Evolutionary conservation across 805 yeast species (phyloP), one percentile per base, ranked within the genome.

Genomic region (Nakazawaea molendinolei): DNA sequence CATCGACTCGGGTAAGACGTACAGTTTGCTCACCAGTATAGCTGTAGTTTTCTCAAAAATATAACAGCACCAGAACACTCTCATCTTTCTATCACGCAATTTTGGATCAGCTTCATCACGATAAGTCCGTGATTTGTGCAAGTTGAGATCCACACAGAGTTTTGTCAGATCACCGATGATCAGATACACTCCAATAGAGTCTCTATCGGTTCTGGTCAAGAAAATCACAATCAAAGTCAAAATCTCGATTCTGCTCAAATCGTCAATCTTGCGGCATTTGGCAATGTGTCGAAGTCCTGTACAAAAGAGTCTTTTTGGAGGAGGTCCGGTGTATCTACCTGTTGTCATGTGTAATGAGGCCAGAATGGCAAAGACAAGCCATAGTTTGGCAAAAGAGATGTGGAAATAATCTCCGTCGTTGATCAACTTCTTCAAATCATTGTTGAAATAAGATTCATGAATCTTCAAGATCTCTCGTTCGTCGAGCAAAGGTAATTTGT

Each of bases 31-130:
- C 9, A 78, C 76, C 7, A 81, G 74, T 25, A 76, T 69, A 25
- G 78, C 69, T 33, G 76, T 72, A 57, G 76, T 67, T 49, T 81
- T 67, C 47, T 78, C 85, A 30, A 75, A 49, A n/a, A 74, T 48
- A 50, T 76, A 78, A 6, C 71, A 69, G 49, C 79, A 72, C 84
- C 84, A 78, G 58, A 79, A 78, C 13, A 74, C 55, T 43, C 83
- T 62, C 54, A 74, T 52, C 47, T 63, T 67, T 35, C 62, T 60
- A 42, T 67, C 65, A 38, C 52, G 50, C 43, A 17, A 5, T 35
- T 44, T 46, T 15, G 45, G 33, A 21, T 47, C 46, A 17, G 44
- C 21, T 12, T 53, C 25, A 18, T 58, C 48, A 27, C 47, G 39
- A 44, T 68, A 68, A 3, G 65, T 45, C 28, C 46, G 49, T 10